These are phyloP conservation scores for Willaertia magna DNA, from an alignment of 208 protist genomes.

Conservation along the genomic window DNA sequence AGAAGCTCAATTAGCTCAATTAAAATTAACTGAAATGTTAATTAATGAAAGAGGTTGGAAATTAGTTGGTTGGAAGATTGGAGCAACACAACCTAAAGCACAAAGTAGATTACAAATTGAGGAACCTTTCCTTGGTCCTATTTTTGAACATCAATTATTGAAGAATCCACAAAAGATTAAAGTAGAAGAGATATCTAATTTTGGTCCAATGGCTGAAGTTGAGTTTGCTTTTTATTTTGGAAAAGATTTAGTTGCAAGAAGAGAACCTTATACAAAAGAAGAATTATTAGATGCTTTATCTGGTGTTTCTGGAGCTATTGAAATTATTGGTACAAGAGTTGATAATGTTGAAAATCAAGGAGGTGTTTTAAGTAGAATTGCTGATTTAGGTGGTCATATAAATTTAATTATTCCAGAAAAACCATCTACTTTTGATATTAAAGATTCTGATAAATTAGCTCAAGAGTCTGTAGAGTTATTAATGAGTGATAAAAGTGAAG, in stretches of 20 bases:
- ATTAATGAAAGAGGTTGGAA: neutral
- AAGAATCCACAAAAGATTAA: neutral
- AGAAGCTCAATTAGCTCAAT: neutral
- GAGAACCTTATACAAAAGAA: neutral
- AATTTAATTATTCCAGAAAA: neutral
- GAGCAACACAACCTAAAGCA: neutral
- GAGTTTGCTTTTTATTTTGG: neutral
- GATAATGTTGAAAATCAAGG: neutral
- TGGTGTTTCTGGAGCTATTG: neutral
- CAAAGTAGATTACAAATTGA: neutral
- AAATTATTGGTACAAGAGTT: neutral
- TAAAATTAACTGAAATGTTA: neutral
- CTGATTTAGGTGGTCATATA: neutral
- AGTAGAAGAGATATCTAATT: neutral
- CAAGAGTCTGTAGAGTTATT: neutral
- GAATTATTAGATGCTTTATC: neutral
- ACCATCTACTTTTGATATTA: neutral
- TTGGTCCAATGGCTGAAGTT: neutral
- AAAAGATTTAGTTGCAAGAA: neutral
- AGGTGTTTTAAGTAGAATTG: neutral
- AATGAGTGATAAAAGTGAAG: neutral
- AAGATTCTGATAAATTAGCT: neutral
- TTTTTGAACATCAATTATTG: neutral
- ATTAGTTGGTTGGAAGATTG: slow-evolving; percentile 2
- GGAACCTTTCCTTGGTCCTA: neutral